These are phyloP conservation scores for Aureobasidium lini DNA, from an alignment of 2,329 filamentous ascomycete species.

Conservation along the genomic window DNA sequence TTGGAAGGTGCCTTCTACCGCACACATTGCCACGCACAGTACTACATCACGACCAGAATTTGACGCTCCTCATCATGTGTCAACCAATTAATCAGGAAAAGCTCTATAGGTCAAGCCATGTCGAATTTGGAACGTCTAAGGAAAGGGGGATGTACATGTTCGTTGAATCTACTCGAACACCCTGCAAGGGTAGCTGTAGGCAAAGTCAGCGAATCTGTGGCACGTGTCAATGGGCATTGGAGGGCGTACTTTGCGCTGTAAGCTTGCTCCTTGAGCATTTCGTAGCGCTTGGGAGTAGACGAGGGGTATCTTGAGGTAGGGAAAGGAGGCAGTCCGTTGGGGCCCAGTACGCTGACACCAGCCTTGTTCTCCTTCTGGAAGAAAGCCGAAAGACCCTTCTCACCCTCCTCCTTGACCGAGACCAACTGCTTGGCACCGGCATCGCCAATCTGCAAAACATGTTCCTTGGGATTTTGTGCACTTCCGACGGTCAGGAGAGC, in stretches of 20 bases:
- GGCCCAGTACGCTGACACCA: constrained; percentile 56
- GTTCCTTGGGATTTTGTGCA: constrained; percentile 70
- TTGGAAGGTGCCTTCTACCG: not conserved
- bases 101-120: not conserved
- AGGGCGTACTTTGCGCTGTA: constrained; percentile 41
- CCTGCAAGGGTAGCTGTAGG: constrained; percentile 38
- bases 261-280: constrained; percentile 62
- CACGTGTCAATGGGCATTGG: not conserved
- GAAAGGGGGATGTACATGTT: constrained; percentile 12
- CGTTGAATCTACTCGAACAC: constrained; percentile 30
- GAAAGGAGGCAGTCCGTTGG: constrained; percentile 76
- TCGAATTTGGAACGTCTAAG: constrained; percentile 8
- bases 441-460: constrained; percentile 65
- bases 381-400: constrained; percentile 63
- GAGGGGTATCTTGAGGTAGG: constrained; percentile 60
- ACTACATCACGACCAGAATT: not conserved
- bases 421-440: constrained; percentile 68
- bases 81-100: not conserved
- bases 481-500: constrained; percentile 80
- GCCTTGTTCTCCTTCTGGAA: constrained; percentile 58
- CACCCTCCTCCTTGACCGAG: constrained; percentile 65
- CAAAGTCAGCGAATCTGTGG: constrained; percentile 19
- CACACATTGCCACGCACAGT: not conserved
- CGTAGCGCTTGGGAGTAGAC: constrained; percentile 58
- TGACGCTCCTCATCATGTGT: too few relatives aligned